Base-by-base conservation (phyloP, 2,329 filamentous ascomycete species). In the Zasmidium citrigriseum region DNA sequence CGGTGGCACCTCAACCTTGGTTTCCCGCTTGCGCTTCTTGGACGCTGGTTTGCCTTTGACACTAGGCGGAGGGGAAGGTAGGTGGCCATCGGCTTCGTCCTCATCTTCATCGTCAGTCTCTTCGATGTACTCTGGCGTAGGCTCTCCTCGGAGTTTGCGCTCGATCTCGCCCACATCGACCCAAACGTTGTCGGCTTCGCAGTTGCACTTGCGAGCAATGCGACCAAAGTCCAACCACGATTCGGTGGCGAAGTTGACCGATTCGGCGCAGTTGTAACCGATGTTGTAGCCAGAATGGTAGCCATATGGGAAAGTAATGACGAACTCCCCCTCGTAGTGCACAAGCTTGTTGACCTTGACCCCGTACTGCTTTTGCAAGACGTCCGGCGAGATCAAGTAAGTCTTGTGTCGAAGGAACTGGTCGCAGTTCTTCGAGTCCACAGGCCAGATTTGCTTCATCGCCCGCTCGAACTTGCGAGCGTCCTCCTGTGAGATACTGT, bases 281-380 rank as follows among this genome's bases (percentile, higher is more conserved):
- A 99, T 80, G 68, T 99, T 99, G 75, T 96, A 99, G 3, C 95
- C 95, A 4, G 95, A 99, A 72, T 99, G 95, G 73, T 99, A 99
- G 21, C 95, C 95, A 69, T 98, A 99, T 0, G 95, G 95, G 72
- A 96, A 99, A 0, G 95, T 99, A 64, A 99, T 96, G 61, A 99
- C 92, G 64, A 99, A 99, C 71, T 99, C 95, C 60, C 95, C 93
- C 62, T 96, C 95, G 67, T 96, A 92, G 51, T 96, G 96, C 12
- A 98, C 90, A 62, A 96, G 85, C 70, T 91, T 93, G 80, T 99
- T 99, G 72, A 98, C 96, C 56, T 90, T 93, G 77, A 99, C 97
- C 64, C 91, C 91, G 76, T 90, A 97, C 68, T 96, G 88, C 58
- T 90, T 89, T 67, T 91, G 87, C 11, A 99, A 81, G 58, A 95